Conservation (phyloP, 2,329 filamentous ascomycete genomes). For the Aaosphaeria pasadenensis region DNA sequence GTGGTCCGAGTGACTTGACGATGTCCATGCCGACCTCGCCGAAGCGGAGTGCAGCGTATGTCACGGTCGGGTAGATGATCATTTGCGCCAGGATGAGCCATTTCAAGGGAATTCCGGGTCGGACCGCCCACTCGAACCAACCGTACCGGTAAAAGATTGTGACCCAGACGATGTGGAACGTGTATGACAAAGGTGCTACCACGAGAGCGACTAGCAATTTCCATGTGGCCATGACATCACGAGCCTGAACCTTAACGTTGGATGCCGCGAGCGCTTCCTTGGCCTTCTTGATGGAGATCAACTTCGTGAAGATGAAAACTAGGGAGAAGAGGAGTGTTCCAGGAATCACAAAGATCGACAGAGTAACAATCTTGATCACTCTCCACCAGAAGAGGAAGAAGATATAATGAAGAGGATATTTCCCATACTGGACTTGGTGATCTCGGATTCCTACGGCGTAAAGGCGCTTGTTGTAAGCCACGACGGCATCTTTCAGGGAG, state of each 20-base stretch:
- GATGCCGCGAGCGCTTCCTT: constrained; percentile 39
- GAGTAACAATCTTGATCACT: constrained; percentile 69
- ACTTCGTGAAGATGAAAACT: constrained; percentile 36
- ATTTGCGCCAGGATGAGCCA: constrained; percentile 64
- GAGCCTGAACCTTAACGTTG: constrained; percentile 39
- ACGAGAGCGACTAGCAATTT: constrained; percentile 41
- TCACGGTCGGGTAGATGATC: constrained; percentile 80
- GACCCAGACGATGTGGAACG: constrained; percentile 28
- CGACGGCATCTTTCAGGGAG: constrained; percentile 69
- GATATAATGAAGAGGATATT: constrained; percentile 74
- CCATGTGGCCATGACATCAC: constrained; percentile 42
- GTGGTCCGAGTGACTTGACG: constrained; percentile 84
- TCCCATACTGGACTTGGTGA: constrained; percentile 91
- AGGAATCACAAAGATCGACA: constrained; percentile 79
- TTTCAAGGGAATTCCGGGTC: constrained; percentile 77
- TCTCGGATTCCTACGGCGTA: constrained; percentile 84
- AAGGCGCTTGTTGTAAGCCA: constrained; percentile 82
- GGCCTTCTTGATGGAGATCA: constrained; percentile 37
- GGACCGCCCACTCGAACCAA: constrained; percentile 77
- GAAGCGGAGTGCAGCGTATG: constrained; percentile 88
- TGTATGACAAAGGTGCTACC: constrained; percentile 33
- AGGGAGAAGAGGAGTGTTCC: constrained; percentile 78
- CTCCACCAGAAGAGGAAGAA: constrained; percentile 77
- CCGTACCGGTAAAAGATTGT: constrained; percentile 49
- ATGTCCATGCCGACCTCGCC: constrained; percentile 99